phyloP scores from a whole-genome alignment of 441 rosid genomes.

The Euphorbia corollata region DNA sequence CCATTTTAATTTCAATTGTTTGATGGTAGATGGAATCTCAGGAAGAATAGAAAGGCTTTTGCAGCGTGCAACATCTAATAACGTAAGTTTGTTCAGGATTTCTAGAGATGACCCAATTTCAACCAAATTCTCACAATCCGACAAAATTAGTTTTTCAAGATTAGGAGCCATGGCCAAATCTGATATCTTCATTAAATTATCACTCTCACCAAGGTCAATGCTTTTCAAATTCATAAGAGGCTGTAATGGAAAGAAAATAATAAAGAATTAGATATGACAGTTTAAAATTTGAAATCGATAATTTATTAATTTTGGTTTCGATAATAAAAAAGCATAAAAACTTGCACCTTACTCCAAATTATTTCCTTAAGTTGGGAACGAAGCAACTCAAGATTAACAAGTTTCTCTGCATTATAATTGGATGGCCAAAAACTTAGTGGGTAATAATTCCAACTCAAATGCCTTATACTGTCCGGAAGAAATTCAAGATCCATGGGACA shows the following conservation, averaged over 20 bases:
- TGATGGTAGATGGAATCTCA: too few relatives aligned
- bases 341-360: not conserved
- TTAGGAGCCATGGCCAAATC: not conserved
- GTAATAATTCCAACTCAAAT: slow-evolving; percentile 1
- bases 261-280: too few relatives aligned
- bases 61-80: not conserved
- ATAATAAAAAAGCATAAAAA: too few relatives aligned
- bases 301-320: too few relatives aligned
- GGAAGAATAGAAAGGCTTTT: not conserved
- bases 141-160: too few relatives aligned
- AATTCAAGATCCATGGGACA: not conserved
- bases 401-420: not conserved
- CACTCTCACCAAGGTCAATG: not conserved
- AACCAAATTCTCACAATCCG: too few relatives aligned
- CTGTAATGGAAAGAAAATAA: not conserved
- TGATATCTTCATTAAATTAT: not conserved
- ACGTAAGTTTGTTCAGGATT: not conserved
- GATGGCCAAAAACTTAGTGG: slow-evolving; percentile 15
- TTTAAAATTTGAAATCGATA: too few relatives aligned
- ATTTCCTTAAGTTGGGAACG: not conserved
- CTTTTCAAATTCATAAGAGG: not conserved
- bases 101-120: not conserved
- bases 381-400: slow-evolving; percentile 22
- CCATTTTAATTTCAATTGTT: too few relatives aligned
- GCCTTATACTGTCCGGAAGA: slow-evolving; percentile 7